Conservation (phyloP, 495 filamentous ascomycete genomes). For the Penicillium roqueforti region DNA sequence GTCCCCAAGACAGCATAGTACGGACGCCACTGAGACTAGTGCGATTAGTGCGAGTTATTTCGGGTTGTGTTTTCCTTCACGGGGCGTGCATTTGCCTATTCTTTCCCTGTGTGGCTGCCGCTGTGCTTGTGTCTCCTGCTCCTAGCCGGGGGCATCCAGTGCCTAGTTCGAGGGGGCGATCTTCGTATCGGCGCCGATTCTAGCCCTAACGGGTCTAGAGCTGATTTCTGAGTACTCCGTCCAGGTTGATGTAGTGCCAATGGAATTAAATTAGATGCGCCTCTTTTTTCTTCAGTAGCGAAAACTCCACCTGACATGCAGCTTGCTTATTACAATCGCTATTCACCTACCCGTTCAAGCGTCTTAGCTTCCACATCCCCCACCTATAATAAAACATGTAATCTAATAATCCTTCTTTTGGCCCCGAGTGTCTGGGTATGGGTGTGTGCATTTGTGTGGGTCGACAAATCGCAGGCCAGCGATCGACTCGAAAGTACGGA, state of each 20-base stretch:
- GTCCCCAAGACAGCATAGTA: not conserved
- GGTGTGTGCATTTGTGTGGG: slow-evolving; percentile 21
- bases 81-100: slow-evolving; percentile 3
- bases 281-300: not conserved
- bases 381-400: not conserved
- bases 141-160: no score
- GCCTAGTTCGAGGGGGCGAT: not conserved
- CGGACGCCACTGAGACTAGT: slow-evolving; percentile 7
- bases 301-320: slow-evolving; percentile 2
- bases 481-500: slow-evolving; percentile 7
- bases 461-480: slow-evolving; percentile 9
- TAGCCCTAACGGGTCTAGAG: not conserved
- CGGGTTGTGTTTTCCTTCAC: not conserved
- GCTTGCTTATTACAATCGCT: not conserved
- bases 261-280: not conserved
- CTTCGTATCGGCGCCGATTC: slow-evolving; percentile 2
- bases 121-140: not conserved
- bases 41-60: not conserved
- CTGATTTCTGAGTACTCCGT: no score
- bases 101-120: no score
- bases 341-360: not conserved
- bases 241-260: no score
- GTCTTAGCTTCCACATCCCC: not conserved
- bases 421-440: slow-evolving; percentile 27
- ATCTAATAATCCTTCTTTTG: not conserved